phyloP scores from a whole-genome alignment of 2,329 filamentous ascomycete species.

The Diplocarpon mali region DNA sequence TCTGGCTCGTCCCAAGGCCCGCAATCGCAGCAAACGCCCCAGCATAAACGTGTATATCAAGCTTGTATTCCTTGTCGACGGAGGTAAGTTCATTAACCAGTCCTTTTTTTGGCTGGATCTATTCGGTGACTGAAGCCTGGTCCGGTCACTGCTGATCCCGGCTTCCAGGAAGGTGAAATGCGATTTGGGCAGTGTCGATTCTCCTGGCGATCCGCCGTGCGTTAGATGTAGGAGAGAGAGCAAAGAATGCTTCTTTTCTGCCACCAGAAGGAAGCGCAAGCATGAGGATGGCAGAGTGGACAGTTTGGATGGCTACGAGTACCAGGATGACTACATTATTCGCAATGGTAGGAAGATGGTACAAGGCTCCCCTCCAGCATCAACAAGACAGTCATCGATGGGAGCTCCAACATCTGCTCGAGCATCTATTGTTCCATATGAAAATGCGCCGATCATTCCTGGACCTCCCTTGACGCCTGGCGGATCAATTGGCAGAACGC shows the following conservation, averaged over 20 bases:
- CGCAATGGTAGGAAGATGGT: constrained; percentile 64
- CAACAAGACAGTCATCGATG: constrained; percentile 24
- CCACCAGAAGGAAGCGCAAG: constrained; percentile 86
- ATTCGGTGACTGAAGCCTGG: not conserved
- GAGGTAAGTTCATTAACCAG: constrained; percentile 20
- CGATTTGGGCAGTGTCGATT: constrained; percentile 67
- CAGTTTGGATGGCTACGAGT: constrained; percentile 33
- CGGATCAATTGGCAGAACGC: constrained; percentile 51
- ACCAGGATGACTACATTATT: constrained; percentile 51
- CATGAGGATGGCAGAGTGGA: constrained; percentile 43
- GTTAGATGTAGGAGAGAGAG: constrained; percentile 87
- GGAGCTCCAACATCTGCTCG: constrained; percentile 24
- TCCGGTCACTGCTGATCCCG: not conserved
- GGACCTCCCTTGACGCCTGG: constrained; percentile 49
- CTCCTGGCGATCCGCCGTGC: constrained; percentile 87
- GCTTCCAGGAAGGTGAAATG: constrained; percentile 37
- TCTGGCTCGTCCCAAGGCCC: constrained; percentile 8
- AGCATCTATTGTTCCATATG: constrained; percentile 31
- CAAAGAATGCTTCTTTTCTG: constrained; percentile 96
- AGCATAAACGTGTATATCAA: constrained; percentile 30
- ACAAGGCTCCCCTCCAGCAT: constrained; percentile 30
- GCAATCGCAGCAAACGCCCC: constrained; percentile 15
- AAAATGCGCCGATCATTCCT: constrained; percentile 17
- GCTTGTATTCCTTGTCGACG: constrained; percentile 42
- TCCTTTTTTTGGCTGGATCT: not conserved